A percentile compares a stretch with the other conserved stretches of the same genome.
Conservation (phyloP, 2,329 filamentous ascomycete species). For the Phialemonium atrogriseum region DNA sequence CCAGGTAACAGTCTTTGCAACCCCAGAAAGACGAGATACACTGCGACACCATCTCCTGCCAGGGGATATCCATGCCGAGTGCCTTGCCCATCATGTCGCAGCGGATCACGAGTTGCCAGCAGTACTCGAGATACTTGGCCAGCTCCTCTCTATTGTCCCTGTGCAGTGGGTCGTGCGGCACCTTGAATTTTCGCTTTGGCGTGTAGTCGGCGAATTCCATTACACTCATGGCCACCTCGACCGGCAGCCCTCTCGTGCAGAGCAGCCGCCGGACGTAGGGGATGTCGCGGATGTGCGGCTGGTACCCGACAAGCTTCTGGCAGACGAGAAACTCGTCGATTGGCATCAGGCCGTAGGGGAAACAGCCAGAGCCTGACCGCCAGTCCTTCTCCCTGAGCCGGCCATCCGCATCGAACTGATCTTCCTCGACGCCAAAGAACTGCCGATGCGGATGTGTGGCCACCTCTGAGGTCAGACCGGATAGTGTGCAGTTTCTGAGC, state of each 20-base stretch:
- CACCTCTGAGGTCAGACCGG: constrained; percentile 3
- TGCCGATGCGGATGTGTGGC: constrained; percentile 9
- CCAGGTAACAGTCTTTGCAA: too few species aligned
- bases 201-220: constrained; percentile 8
- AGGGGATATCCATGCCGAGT: constrained; percentile 9
- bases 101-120: constrained; percentile 17
- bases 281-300: constrained; percentile 5
- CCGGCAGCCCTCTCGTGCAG: constrained; percentile 8
- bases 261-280: constrained; percentile 4
- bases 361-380: too few species aligned
- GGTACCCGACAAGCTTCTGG: background rate
- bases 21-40: too few species aligned
- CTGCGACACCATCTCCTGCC: background rate
- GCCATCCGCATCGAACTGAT: constrained; percentile 7
- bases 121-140: constrained; percentile 17
- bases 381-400: too few species aligned
- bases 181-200: constrained; percentile 5
- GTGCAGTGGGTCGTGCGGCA: constrained; percentile 13
- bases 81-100: constrained; percentile 16
- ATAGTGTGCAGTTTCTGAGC: constrained; percentile 5
- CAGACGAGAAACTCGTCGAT: constrained; percentile 7
- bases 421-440: constrained; percentile 12
- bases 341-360: constrained; percentile 6
- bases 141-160: constrained; percentile 13
- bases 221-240: constrained; percentile 9